Percentiles rank a stretch among this genome's conserved stretches.
phyloP scores from a whole-genome alignment of 495 filamentous ascomycete genomes.

The Annulohypoxylon nitens region DNA sequence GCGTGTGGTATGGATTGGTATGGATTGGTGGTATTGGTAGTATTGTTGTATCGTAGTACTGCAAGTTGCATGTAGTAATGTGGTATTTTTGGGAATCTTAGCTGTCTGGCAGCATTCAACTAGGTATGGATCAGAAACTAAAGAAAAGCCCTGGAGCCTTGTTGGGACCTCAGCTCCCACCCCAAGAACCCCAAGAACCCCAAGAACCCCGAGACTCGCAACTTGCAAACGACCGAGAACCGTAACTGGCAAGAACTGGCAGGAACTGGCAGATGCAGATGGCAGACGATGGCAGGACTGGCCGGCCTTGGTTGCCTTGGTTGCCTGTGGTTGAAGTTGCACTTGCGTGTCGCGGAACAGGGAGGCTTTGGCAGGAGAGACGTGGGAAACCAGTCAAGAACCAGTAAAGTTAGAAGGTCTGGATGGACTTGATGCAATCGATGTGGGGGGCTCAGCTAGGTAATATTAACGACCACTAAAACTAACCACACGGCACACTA shows the following conservation, averaged over 20 bases:
- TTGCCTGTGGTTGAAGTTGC: slow-evolving; percentile 39
- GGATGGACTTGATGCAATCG: slow-evolving; percentile 49
- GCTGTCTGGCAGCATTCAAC: slow-evolving; percentile 1
- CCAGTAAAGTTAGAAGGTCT: slow-evolving; percentile 31
- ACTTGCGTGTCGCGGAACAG: slow-evolving; percentile 48
- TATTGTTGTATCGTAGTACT: slow-evolving; percentile 14
- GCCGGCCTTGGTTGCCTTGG: slow-evolving; percentile 1
- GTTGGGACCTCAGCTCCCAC: slow-evolving; percentile 33
- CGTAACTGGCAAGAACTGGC: background rate
- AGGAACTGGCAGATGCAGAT: background rate
- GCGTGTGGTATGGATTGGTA: background rate
- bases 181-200: too few relatives aligned
- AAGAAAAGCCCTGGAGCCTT: slow-evolving; percentile 25
- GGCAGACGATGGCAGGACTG: background rate
- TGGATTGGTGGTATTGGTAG: background rate
- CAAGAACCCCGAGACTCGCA: too few relatives aligned
- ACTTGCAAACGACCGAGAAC: too few relatives aligned
- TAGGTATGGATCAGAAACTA: slow-evolving; percentile 12
- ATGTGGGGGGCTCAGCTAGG: slow-evolving; percentile 48
- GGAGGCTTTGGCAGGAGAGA: slow-evolving; percentile 44
- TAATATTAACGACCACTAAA: slow-evolving; percentile 41
- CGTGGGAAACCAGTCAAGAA: slow-evolving; percentile 34
- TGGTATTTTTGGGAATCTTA: slow-evolving; percentile 12
- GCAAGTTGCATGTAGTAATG: background rate
- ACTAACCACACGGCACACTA: slow-evolving; percentile 14